Percentiles rank a stretch among this genome's conserved stretches.
Evolutionary conservation across 129 eudicot species (phyloP).

Genomic region (Dittrichia graveolens): DNA sequence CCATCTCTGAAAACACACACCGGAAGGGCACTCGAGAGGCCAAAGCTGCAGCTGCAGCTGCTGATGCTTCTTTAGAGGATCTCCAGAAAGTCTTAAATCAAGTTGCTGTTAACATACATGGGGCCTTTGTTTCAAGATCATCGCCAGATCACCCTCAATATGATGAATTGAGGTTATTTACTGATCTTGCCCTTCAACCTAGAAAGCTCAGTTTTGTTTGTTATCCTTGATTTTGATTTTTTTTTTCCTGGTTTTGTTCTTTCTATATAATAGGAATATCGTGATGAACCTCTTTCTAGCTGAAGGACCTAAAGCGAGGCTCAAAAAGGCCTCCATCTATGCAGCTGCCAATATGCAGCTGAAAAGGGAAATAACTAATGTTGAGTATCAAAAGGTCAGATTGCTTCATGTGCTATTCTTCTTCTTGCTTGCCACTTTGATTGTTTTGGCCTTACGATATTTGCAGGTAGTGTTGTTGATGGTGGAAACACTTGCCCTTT

Average conservation of each 20-base stretch:
- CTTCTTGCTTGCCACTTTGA: background rate
- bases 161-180: slow-evolving; percentile 63
- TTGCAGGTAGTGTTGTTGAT: slow-evolving; percentile 1
- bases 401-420: background rate
- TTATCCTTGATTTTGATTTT: background rate
- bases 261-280: slow-evolving; percentile 47
- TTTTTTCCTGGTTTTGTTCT: slow-evolving; percentile 6
- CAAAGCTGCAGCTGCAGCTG: slow-evolving; percentile 55
- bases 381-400: slow-evolving; percentile 70
- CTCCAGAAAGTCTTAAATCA: slow-evolving; percentile 50
- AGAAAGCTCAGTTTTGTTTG: background rate
- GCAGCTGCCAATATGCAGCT: slow-evolving; percentile 76
- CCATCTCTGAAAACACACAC: slow-evolving; percentile 42
- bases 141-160: slow-evolving; percentile 65
- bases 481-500: background rate
- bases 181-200: slow-evolving; percentile 1
- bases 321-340: slow-evolving; percentile 64
- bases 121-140: slow-evolving; percentile 62
- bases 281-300: slow-evolving; percentile 77
- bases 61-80: slow-evolving; percentile 69
- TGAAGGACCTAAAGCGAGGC: slow-evolving; percentile 69
- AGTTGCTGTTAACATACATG: slow-evolving; percentile 75
- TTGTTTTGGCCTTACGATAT: slow-evolving; percentile 7
- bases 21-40: slow-evolving; percentile 51
- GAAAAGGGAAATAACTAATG: slow-evolving; percentile 43